A percentile compares a stretch with the other conserved stretches of the same genome.
These are phyloP conservation scores for Nicotiana noctiflora DNA, from an alignment of 257 asterid species.

Conservation along the genomic window DNA sequence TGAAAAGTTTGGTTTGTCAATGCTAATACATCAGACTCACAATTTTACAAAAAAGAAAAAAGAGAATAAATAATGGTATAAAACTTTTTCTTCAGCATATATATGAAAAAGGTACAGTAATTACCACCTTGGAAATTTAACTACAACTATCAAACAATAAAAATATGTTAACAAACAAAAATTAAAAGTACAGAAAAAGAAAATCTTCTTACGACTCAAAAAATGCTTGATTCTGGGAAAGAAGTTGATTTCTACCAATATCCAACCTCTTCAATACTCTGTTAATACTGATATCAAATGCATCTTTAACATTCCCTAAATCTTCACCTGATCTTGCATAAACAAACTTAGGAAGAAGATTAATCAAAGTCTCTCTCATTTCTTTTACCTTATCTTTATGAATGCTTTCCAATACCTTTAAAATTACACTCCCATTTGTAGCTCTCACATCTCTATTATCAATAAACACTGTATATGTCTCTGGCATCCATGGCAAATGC, in stretches of 20 bases:
- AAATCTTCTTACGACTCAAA: background rate
- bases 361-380: conserved; percentile 32
- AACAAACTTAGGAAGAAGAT: conserved; percentile 27
- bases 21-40: too few species aligned
- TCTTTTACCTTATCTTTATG: conserved; percentile 25
- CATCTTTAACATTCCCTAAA: conserved; percentile 19
- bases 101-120: background rate
- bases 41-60: too few species aligned
- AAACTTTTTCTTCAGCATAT: too few species aligned
- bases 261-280: conserved; percentile 20
- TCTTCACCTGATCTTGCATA: conserved; percentile 11
- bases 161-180: background rate
- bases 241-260: conserved; percentile 3
- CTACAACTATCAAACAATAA: background rate
- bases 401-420: conserved; percentile 12
- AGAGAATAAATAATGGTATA: too few species aligned
- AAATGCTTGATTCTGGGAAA: background rate
- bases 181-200: background rate
- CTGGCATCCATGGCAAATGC: conserved; percentile 21
- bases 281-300: conserved; percentile 22
- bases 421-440: conserved; percentile 11
- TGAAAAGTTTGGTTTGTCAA: too few species aligned
- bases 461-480: conserved; percentile 28
- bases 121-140: background rate
- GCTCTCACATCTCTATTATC: conserved; percentile 24